Conservation (phyloP, 441 rosid genomes). For the Erodium trifolium region DNA sequence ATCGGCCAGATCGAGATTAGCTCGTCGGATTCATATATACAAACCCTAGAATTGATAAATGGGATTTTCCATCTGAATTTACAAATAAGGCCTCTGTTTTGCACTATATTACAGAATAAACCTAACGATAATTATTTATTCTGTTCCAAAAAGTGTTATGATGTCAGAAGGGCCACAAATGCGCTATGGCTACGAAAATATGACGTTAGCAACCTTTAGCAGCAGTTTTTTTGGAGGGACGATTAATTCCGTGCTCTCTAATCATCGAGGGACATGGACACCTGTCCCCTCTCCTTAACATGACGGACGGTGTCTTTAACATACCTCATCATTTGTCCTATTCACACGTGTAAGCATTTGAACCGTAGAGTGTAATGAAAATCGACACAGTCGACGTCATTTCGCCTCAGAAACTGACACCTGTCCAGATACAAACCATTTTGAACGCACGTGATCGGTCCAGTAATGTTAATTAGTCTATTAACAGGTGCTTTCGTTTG, state of each 20-base stretch:
- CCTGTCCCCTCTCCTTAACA: background rate
- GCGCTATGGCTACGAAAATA: too few relatives aligned
- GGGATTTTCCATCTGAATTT: background rate
- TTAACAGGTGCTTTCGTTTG: background rate
- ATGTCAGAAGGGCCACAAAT: too few relatives aligned
- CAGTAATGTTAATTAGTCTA: background rate
- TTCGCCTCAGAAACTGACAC: background rate
- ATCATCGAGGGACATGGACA: background rate
- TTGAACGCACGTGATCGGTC: background rate
- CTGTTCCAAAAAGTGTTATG: too few relatives aligned
- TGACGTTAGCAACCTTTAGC: too few relatives aligned
- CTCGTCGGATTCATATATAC: background rate
- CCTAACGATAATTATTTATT: background rate
- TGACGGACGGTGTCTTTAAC: background rate
- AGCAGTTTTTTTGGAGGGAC: background rate
- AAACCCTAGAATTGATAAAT: conserved; percentile 26
- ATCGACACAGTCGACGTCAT: background rate
- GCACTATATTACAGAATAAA: background rate
- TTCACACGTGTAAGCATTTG: background rate
- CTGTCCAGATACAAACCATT: background rate
- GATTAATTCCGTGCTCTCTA: background rate
- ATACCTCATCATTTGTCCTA: background rate
- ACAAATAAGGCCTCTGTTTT: background rate
- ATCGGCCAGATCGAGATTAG: conserved; percentile 9
- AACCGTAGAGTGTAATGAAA: background rate